phyloP scores from a whole-genome alignment of 1,284 basidiomycete genomes.

The Trichosporon faecale region DNA sequence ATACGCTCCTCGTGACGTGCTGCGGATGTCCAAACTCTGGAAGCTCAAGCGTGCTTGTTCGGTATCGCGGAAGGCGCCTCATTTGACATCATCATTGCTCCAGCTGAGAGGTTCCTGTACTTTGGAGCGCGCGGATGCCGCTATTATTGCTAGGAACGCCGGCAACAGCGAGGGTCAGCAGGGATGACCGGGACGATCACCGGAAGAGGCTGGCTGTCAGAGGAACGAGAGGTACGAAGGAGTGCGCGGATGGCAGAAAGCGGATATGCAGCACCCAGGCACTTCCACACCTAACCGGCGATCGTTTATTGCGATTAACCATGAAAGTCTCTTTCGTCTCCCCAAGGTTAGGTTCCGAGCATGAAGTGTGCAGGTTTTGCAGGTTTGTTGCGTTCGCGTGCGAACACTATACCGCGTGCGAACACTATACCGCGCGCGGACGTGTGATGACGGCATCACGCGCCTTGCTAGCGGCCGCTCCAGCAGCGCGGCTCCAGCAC shows the following conservation, averaged over 20 bases:
- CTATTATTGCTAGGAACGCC: neutral
- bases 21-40: neutral
- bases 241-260: neutral
- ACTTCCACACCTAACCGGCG: neutral
- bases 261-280: neutral
- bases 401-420: too few relatives aligned
- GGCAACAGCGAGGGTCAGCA: too few relatives aligned
- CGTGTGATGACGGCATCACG: neutral
- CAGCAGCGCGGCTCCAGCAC: too few relatives aligned
- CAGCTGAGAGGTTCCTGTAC: too few relatives aligned
- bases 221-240: neutral
- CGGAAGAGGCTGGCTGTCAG: neutral
- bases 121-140: neutral
- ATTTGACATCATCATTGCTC: too few relatives aligned
- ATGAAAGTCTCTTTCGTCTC: neutral
- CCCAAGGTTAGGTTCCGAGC: neutral
- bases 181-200: too few relatives aligned
- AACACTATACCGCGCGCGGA: neutral
- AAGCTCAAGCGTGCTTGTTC: too few relatives aligned
- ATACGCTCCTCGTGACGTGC: neutral
- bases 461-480: neutral
- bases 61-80: too few relatives aligned
- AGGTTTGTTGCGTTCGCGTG: neutral
- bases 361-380: neutral
- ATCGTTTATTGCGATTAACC: constrained; percentile 3